phyloP scores from a whole-genome alignment of 2,329 filamentous ascomycete genomes.

The Fusarium fujikuroi region DNA sequence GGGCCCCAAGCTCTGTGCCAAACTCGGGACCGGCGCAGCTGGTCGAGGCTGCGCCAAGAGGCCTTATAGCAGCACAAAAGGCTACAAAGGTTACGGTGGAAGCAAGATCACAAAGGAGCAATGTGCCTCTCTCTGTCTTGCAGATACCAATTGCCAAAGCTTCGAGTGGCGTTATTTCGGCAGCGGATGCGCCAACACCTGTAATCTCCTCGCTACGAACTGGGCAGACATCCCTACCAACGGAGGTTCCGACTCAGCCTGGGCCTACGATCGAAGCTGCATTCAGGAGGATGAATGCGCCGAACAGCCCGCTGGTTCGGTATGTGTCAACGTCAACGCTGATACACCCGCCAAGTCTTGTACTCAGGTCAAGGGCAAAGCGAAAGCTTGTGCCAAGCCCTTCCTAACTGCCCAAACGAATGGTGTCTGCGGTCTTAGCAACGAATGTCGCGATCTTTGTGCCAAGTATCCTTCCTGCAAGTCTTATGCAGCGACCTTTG shows the following conservation, averaged over 20 bases:
- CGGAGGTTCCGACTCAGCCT: constrained; percentile 16
- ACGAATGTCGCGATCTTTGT: constrained; percentile 37
- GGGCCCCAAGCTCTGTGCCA: constrained; percentile 27
- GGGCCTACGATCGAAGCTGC: constrained; percentile 35
- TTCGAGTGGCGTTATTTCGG: constrained; percentile 33
- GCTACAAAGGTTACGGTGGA: constrained; percentile 25
- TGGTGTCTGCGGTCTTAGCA: constrained; percentile 13
- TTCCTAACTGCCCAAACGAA: constrained; percentile 23
- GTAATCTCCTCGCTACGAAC: constrained; percentile 15
- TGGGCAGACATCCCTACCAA: constrained; percentile 11
- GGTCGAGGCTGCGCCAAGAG: constrained; percentile 31
- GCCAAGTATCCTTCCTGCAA: constrained; percentile 37
- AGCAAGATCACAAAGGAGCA: constrained; percentile 31
- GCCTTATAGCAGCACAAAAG: constrained; percentile 30
- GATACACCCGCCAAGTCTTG: constrained; percentile 31
- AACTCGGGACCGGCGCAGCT: constrained; percentile 13
- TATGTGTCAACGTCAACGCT: constrained; percentile 32
- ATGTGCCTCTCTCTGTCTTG: constrained; percentile 34
- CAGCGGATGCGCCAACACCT: constrained; percentile 30
- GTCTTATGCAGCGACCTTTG: constrained; percentile 32
- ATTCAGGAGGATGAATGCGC: constrained; percentile 22
- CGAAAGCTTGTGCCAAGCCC: constrained; percentile 33
- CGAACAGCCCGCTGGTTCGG: constrained; percentile 9
- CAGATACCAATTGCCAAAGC: constrained; percentile 26
- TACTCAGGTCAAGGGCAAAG: constrained; percentile 13